Base-by-base conservation (phyloP, 108 stramenopile genomes). In the Skeletonema grethae region DNA sequence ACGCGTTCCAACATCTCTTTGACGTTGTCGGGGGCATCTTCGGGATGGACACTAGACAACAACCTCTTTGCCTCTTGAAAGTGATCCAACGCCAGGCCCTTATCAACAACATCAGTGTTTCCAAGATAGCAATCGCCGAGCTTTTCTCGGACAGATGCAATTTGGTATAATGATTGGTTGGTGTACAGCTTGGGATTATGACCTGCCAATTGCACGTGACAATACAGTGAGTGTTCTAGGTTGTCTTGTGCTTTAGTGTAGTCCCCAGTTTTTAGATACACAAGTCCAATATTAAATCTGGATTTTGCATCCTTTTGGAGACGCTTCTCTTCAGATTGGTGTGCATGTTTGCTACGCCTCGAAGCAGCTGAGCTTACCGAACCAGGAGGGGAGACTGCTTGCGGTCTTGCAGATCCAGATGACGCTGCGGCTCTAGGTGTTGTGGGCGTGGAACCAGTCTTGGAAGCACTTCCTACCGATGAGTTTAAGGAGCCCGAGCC, bases 211-310 rank as follows among this genome's bases (percentile, higher is more conserved):
- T 72, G 78, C 13, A 79, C 62, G 67, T 72, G 53, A 25, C 70
- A 72, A 39, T 72, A 72, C 12, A 79, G 78, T 18, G 63, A 64
- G 25, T 79, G 71, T 48, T 79, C 78, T n/a, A 79, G 62, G 38
- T 79, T 79, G 31, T 79, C 71, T 31, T 72, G 70, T n/a, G 78
- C 78, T 41, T 79, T 79, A 28, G 56, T 5, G 41, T 72, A 72
- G 55, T 79, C 78, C 25, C 71, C 71, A 29, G 78, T 72, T 61
- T 79, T 79, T 2, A 79, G 67, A 57, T 79, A 79, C 36, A 79
- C 67, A 28, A 79, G 60, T 4, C 78, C 78, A 9, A 79, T 79
- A 67, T 79, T 79, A 70, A 57, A 78, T 13, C 77, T 57, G 5
- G 77, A 70, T 46, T 78, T 78, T 58, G 77, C 69, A 53, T 71